Base-by-base conservation (phyloP, 73 alveolate species). In the Paramecium pentaurelia region DNA sequence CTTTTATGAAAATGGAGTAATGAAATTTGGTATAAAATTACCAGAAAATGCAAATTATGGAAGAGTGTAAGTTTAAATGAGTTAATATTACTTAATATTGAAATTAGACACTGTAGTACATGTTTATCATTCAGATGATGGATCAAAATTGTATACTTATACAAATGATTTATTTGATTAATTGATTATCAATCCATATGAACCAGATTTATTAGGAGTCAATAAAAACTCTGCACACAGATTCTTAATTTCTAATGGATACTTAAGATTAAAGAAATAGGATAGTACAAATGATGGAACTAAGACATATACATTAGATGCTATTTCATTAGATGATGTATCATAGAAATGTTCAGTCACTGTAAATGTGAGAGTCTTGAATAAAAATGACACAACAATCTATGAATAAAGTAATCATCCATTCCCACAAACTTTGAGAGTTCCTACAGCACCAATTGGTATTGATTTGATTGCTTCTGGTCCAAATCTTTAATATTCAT, bases 391-490 rank as follows among this genome's bases (percentile, higher is more conserved):
- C 18, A 42, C 27, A 4, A 2, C 0, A 42, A 42, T 80, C 22
- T 80, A 44, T 80, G 77, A 40, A 25, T 47, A 22, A 80, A 28
- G 49, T 7, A 18, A 42, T 12, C 44, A 80, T 45, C 91, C 91
- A 1, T 44, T 80, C 58, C 71, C 77, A 16, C 14, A 30, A 45
- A 25, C 49, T 3, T 18, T 77, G 25, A 42, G 6, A 18, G 77
- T 60, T 1, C 90, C 90, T 5, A 18, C 37, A 16, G 73, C 16
- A 8, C 90, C 90, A 1, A 42, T 77, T 28, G 27, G 42, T 0
- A 77, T 77, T 8, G 71, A 77, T n/a, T 38, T 45, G 28, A 77
- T 77, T 22, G 90, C 90, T 7, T 77, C 90, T 22, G 90, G 90
- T 38, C 90, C 90, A 77, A 77, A 77, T 11, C 90, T 77, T 16